Conservation (phyloP, 176 grass and related monocot genomes). For the Stipa capillata region DNA sequence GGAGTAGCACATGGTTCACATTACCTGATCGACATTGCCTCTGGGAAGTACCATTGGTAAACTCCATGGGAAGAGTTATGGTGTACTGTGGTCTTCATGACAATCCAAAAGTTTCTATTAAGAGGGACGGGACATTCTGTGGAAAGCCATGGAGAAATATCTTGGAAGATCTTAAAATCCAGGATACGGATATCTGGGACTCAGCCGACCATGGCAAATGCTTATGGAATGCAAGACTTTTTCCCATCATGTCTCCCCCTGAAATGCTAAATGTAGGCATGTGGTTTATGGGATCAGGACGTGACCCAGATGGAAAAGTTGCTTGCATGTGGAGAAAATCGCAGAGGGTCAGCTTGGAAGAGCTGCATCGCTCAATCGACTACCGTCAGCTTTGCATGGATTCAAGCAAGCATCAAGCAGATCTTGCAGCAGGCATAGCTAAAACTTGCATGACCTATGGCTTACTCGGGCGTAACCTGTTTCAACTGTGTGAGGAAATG, state of each 20-base stretch:
- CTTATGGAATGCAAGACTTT: slow-evolving; percentile 88
- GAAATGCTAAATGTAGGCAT: slow-evolving; percentile 72
- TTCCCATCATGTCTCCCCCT: slow-evolving; percentile 51
- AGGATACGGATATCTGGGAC: slow-evolving; percentile 70
- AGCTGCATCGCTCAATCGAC: slow-evolving; percentile 68
- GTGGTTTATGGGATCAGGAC: slow-evolving; percentile 69
- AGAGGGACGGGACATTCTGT: slow-evolving; percentile 71
- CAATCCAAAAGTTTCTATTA: slow-evolving; percentile 67
- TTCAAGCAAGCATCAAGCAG: slow-evolving; percentile 55
- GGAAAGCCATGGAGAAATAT: slow-evolving; percentile 82
- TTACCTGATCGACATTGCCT: slow-evolving; percentile 85
- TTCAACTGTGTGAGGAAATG: slow-evolving; percentile 75
- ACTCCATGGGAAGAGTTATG: slow-evolving; percentile 55
- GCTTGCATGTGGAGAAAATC: slow-evolving; percentile 63
- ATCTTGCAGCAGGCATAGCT: slow-evolving; percentile 63
- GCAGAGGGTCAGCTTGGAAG: slow-evolving; percentile 71
- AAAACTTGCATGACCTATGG: slow-evolving; percentile 71
- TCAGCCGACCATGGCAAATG: slow-evolving; percentile 47
- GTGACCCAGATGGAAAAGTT: slow-evolving; percentile 29
- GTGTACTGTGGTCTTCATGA: slow-evolving; percentile 85
- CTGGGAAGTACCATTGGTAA: slow-evolving; percentile 87
- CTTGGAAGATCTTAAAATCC: slow-evolving; percentile 59
- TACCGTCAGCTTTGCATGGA: slow-evolving; percentile 57
- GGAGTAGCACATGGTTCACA: slow-evolving; percentile 30
- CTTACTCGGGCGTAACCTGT: slow-evolving; percentile 65